Evolutionary conservation across 768 basidiomycete genomes (phyloP).

Genomic region (Lactarius indigo): DNA sequence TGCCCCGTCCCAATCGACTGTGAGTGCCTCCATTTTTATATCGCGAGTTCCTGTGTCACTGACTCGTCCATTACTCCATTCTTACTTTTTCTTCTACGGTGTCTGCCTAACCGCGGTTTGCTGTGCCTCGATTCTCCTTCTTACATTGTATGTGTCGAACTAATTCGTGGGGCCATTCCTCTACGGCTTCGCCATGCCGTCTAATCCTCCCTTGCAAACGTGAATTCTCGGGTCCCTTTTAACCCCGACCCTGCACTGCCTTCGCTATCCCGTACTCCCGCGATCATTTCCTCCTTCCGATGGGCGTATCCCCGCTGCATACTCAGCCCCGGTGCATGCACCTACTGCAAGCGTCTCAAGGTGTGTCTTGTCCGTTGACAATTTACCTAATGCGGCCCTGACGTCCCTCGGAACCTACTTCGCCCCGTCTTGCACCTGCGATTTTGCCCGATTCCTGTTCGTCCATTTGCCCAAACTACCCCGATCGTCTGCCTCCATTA

Average conservation of each 20-base stretch:
- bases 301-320: slow-evolving; percentile 1
- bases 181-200: not conserved
- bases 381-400: not conserved
- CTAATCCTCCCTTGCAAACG: not conserved
- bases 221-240: slow-evolving; percentile 6
- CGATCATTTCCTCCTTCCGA: not conserved
- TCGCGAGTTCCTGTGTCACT: not conserved
- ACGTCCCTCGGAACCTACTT: not conserved
- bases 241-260: slow-evolving; percentile 14
- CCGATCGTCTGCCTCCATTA: slow-evolving; percentile 29
- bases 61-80: not conserved
- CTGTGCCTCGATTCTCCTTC: not conserved
- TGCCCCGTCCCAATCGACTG: slow-evolving; percentile 18
- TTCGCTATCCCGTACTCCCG: slow-evolving; percentile 9
- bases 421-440: not conserved
- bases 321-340: slow-evolving; percentile 74
- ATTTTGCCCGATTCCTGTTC: not conserved
- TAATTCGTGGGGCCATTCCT: not conserved
- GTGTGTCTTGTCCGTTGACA: slow-evolving; percentile 39
- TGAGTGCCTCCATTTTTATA: slow-evolving; percentile 7
- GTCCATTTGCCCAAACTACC: slow-evolving; percentile 10
- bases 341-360: slow-evolving; percentile 86
- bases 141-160: slow-evolving; percentile 1
- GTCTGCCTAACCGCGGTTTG: not conserved
- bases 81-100: not conserved